Evolutionary conservation across 768 basidiomycete genomes (phyloP), one percentile per base, ranked within the genome.

Genomic region (Pleurotus citrinopileatus): DNA sequence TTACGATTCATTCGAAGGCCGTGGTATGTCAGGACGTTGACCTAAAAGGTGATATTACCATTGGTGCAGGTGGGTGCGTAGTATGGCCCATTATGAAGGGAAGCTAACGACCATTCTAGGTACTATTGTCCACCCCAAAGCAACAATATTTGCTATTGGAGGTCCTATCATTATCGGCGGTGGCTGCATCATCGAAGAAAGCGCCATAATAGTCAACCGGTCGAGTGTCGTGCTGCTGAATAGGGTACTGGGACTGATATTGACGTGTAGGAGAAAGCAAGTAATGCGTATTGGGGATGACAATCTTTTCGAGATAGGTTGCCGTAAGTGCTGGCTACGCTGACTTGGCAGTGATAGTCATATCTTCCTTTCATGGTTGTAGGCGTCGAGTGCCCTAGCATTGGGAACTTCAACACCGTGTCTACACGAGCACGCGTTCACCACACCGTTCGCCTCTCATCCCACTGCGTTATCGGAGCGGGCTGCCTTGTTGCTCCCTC

Each of bases 21-120:
- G 80, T 96, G 44, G 89, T 98, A 25, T 93, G 91, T 65, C 89
- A 93, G 64, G 94, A 97, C 73, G 91, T 92, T 26, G 94, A 98
- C 58, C 78, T 98, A 61, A 91, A 92, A 66, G 96, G 97, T 47
- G 89, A 94, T 63, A 90, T 96, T 52, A 95, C 94, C 17, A 89
- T 99, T 54, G 94, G 94, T 23, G 78, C 90, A 65, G 89, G 91
- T 84, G 47, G 26, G 54, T n/a, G 22, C 26, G 3, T 17, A 19
- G 4, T 59, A 55, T 20, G 4, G 12, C 42, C 22, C 4, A 48
- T 27, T 12, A 1, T 28, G 8, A 42, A 19, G 32, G 34, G 29
- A 46, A 12, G 32, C 36, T 17, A 22, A 26, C 27, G 44, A 23
- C 22, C 29, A 23, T 61, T 40, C 38, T 40, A 87, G 91, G 91